Evolutionary conservation across 352 stramenopile species (phyloP).

Genomic region (Globisporangium middletonii): DNA sequence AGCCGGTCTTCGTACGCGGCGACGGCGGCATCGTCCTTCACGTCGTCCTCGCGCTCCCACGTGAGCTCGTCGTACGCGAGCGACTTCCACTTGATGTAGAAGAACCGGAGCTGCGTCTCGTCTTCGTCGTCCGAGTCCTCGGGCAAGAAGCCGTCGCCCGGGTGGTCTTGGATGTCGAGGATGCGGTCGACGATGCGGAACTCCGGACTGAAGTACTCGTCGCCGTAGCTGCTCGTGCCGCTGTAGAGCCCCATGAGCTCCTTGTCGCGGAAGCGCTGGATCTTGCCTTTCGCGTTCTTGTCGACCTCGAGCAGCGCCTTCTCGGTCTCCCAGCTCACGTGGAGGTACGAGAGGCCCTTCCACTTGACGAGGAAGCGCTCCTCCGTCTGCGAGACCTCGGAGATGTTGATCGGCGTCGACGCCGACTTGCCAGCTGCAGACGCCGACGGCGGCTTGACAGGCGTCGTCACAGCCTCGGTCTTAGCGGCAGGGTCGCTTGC

Average conservation of each 20-base stretch:
- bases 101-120: constrained; percentile 77
- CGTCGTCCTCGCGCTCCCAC: constrained; percentile 97
- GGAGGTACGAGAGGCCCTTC: constrained; percentile 86
- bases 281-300: constrained; percentile 82
- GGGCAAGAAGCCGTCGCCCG: constrained; percentile 59
- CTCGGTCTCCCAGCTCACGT: constrained; percentile 89
- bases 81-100: constrained; percentile 99
- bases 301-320: constrained; percentile 75
- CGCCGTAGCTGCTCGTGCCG: constrained; percentile 41
- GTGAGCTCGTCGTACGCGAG: constrained; percentile 96
- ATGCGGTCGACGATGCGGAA: constrained; percentile 88
- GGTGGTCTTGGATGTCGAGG: constrained; percentile 76
- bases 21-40: constrained; percentile 82
- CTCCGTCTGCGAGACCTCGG: constrained; percentile 19
- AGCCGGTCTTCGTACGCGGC: constrained; percentile 75
- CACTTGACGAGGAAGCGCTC: constrained; percentile 89
- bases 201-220: constrained; percentile 91
- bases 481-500: background rate
- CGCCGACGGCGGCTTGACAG: background rate
- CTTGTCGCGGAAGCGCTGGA: constrained; percentile 84
- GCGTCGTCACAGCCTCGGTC: background rate
- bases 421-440: background rate
- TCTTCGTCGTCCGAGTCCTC: constrained; percentile 37
- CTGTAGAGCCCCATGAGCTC: constrained; percentile 40
- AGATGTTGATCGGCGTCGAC: constrained; percentile 7